phyloP scores from a whole-genome alignment of 2,329 filamentous ascomycete genomes.

The Cladosporium sp. region DNA sequence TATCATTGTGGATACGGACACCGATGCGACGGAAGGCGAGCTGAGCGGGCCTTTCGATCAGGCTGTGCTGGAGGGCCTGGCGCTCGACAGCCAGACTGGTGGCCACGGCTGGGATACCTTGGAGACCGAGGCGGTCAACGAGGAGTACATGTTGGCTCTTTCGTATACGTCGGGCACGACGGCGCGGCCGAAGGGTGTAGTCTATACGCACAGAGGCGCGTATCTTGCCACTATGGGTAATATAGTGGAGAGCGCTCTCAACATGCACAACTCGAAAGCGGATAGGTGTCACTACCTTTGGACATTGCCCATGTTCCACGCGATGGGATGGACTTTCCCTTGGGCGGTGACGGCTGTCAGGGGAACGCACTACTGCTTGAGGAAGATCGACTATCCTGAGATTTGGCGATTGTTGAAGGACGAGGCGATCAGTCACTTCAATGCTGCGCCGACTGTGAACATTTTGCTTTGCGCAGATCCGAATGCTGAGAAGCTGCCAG shows the following conservation, averaged over 20 bases:
- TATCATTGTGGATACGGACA: conserved; percentile 82
- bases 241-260: conserved; percentile 84
- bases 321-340: conserved; percentile 53
- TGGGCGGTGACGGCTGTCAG: conserved; percentile 84
- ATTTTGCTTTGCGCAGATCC: conserved; percentile 82
- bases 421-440: conserved; percentile 90
- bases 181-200: conserved; percentile 85
- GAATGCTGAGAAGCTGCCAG: conserved; percentile 69
- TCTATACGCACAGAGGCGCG: conserved; percentile 83
- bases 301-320: conserved; percentile 54
- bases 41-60: conserved; percentile 79
- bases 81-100: conserved; percentile 68
- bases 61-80: conserved; percentile 77
- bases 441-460: conserved; percentile 94
- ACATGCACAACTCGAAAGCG: conserved; percentile 43
- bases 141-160: conserved; percentile 81
- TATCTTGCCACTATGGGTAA: conserved; percentile 87
- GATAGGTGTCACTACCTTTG: conserved; percentile 59
- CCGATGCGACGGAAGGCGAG: conserved; percentile 72
- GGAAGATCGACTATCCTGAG: conserved; percentile 91
- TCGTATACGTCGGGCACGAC: conserved; percentile 96
- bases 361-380: conserved; percentile 91
- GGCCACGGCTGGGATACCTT: conserved; percentile 75
- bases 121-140: conserved; percentile 68
- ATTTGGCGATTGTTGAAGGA: conserved; percentile 89